These are phyloP conservation scores for Penicillium nucicola DNA, from an alignment of 495 filamentous ascomycete genomes.

Conservation along the genomic window DNA sequence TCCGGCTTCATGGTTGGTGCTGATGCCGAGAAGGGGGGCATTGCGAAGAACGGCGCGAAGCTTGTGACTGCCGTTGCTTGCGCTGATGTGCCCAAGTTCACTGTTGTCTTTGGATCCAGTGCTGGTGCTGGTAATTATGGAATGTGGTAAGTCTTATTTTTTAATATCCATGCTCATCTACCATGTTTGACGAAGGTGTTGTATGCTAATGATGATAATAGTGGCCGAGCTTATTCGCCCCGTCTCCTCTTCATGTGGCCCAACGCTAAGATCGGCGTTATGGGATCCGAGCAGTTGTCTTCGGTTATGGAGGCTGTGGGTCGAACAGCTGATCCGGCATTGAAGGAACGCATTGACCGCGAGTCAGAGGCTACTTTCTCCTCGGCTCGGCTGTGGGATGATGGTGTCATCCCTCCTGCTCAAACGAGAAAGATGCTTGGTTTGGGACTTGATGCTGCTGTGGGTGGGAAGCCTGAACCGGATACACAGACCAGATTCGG, in stretches of 20 bases:
- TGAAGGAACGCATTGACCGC: conserved; percentile 81
- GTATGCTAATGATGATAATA: conserved; percentile 18
- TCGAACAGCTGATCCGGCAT: conserved; percentile 72
- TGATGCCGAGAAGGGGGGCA: conserved; percentile 89
- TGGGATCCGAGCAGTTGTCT: conserved; percentile 91
- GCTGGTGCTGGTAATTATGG: conserved; percentile 78
- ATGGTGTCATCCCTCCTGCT: conserved; percentile 86
- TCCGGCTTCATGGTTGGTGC: conserved; percentile 96
- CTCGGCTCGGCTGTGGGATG: conserved; percentile 90
- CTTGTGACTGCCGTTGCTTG: conserved; percentile 94
- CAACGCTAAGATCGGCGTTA: conserved; percentile 90
- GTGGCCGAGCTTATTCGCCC: conserved; percentile 90
- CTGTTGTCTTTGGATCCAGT: conserved; percentile 85
- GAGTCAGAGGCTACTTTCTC: conserved; percentile 90
- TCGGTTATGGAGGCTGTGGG: conserved; percentile 95
- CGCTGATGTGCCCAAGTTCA: conserved; percentile 95
- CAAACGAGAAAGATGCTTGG: conserved; percentile 85
- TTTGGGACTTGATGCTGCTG: conserved; percentile 73
- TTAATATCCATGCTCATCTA: not conserved
- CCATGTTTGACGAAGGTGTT: not conserved
- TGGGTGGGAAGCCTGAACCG: conserved; percentile 59
- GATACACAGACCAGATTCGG: conserved; percentile 76
- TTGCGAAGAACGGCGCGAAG: conserved; percentile 97
- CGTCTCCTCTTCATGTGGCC: conserved; percentile 97
- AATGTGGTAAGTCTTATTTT: conserved; percentile 65